Percentiles rank a stretch among this genome's conserved stretches.
phyloP scores from a whole-genome alignment of 148 eudicot species.

The Heliamphora exappendiculata region DNA sequence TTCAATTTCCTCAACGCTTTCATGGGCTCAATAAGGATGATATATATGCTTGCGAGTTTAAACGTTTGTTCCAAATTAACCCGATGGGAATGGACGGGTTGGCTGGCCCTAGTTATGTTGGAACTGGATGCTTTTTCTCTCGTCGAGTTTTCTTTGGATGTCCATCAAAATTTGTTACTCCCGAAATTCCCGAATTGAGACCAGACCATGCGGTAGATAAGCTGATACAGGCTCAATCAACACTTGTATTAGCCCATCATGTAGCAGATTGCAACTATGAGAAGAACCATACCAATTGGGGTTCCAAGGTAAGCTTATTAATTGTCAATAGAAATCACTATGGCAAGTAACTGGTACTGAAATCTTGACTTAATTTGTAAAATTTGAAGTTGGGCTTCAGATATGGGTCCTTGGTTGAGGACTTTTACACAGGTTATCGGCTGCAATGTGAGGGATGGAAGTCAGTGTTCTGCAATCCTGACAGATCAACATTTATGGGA shows the following conservation, averaged over 20 bases:
- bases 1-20: conserved; percentile 74
- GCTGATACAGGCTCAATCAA: conserved; percentile 23
- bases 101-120: conserved; percentile 62
- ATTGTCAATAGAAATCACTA: neutral
- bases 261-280: conserved; percentile 36
- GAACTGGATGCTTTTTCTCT: conserved; percentile 61
- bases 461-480: conserved; percentile 38
- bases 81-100: conserved; percentile 70
- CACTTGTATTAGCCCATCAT: conserved; percentile 25
- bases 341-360: neutral
- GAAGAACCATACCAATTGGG: conserved; percentile 31
- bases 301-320: conserved; percentile 26
- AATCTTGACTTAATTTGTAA: neutral
- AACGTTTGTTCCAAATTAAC: conserved; percentile 35
- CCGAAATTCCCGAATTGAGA: conserved; percentile 20
- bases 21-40: conserved; percentile 52
- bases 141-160: conserved; percentile 53
- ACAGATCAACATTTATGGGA: conserved; percentile 47
- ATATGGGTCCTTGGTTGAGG: conserved; percentile 61
- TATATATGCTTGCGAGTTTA: conserved; percentile 45
- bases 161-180: conserved; percentile 23
- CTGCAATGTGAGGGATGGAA: conserved; percentile 65
- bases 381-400: conserved; percentile 51
- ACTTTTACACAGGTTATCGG: conserved; percentile 40
- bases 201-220: conserved; percentile 11